Base-by-base conservation (phyloP, 352 stramenopile species). In the Pythium phragmiticola region DNA sequence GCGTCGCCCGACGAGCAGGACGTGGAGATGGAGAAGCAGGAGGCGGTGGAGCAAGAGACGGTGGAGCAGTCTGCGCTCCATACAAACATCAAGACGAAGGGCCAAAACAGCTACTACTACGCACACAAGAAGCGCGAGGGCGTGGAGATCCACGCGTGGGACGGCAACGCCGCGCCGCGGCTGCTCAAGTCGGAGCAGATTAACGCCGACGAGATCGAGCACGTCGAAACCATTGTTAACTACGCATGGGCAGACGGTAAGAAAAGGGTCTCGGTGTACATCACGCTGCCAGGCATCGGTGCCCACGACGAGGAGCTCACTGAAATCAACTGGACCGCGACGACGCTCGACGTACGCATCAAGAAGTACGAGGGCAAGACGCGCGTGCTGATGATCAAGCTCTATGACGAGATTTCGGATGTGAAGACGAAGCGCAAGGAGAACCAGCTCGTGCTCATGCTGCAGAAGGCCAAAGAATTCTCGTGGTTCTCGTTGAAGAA, bases 51-150 rank as follows among this genome's bases (percentile, higher is more conserved):
- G 13, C 37, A 51, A 21, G 26, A 58, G 36, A 50, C 33, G 9
- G 45, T 49, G 23, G 51, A 59, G 6, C 51, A 59, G 46, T 95
- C 86, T 52, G 86, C 84, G 42, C 69, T 94, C 58, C 83, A 95
- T 46, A 76, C 65, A 26, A 95, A 95, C 66, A 95, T 95, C 69
- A 86, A 85, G 65, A 80, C 54, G 30, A 93, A 92, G 70, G 86
- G 84, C 26, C 75, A 78, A 47, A 95, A 95, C 74, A 90, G 80
- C 69, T 95, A 95, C 70, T 95, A 95, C 63, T 95, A 95, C 60
- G 86, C 86, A 21, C 86, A 95, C 73, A 92, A 93, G 76, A 84
- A 83, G 75, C 86, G 86, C 58, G 72, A 91, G 19, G 63, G 87
- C 55, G 86, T 87, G 17, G 81, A 93, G 62, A 77, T 92, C 50